Base-by-base conservation (phyloP, 2,329 filamentous ascomycete genomes). In the Byssothecium circinans region DNA sequence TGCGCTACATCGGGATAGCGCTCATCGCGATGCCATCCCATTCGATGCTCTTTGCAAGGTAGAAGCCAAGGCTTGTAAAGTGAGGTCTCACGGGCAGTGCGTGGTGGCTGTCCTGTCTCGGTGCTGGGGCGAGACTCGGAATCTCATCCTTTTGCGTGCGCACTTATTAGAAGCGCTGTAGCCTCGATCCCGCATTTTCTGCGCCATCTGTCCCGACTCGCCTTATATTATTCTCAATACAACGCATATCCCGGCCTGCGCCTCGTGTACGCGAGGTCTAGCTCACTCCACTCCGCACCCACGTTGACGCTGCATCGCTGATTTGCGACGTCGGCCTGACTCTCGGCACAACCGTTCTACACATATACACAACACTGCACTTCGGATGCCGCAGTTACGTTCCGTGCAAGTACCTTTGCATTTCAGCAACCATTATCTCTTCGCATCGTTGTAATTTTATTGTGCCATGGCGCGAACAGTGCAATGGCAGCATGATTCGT, bases 391-490 rank as follows among this genome's bases (percentile, higher is more conserved):
- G 43, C 43, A 52, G 49, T 41, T 52, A 45, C 56, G 6, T 11
- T 18, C 25, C 19, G 18, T 17, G 12, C 37, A 20, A 29, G 20
- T 15, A n/a, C 14, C 34, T 38, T 15, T 41, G 17, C 20, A 41
- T 41, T 12, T 12, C 32, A 34, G 37, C 14, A 8, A 29, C 15
- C 17, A 22, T 43, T 35, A 33, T 22, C 32, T 8, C n/a, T 41
- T 39, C 22, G 23, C 37, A 36, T 33, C 32, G 41, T 44, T 38
- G 11, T 23, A 22, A 43, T 47, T 33, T 43, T 36, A 41, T 42
- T 42, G 50, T 45, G 60, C 37, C 52, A 70, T 70, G 68, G 58
- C 68, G 35, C 65, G 57, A 23, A 61, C 56, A 48, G 56, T 60
- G 43, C 63, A 69, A 47, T 67, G 64, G 41, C 62, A 62, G 47